Evolutionary conservation across 1,284 basidiomycete species (phyloP).

Genomic region (Boletus mariae): DNA sequence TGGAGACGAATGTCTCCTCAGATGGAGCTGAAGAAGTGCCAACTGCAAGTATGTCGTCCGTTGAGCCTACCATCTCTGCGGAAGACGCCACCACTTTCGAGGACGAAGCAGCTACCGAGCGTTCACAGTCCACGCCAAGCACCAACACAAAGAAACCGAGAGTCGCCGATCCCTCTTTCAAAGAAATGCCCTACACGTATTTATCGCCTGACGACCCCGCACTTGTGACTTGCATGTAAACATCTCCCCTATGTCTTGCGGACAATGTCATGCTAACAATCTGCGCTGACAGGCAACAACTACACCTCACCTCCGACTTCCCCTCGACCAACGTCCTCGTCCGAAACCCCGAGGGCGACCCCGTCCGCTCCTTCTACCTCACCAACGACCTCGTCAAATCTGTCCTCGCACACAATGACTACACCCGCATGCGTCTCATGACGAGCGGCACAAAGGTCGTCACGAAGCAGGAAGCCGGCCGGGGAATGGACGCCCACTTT

Average conservation of each 20-base stretch:
- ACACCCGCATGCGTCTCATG: slow-evolving; percentile 81
- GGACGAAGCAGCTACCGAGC: slow-evolving; percentile 8
- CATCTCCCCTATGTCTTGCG: not conserved
- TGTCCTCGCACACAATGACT: slow-evolving; percentile 82
- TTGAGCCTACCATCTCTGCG: slow-evolving; percentile 2
- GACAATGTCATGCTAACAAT: not conserved
- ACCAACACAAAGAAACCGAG: slow-evolving; percentile 16
- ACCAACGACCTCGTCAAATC: slow-evolving; percentile 82
- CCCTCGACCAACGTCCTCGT: slow-evolving; percentile 79
- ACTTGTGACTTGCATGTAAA: slow-evolving; percentile 65
- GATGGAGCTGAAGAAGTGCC: slow-evolving; percentile 5
- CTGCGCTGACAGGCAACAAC: slow-evolving; percentile 53
- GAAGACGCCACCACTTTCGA: slow-evolving; percentile 14
- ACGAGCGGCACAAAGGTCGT: slow-evolving; percentile 89
- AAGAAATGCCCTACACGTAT: slow-evolving; percentile 89
- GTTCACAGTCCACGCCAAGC: not conserved
- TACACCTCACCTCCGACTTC: slow-evolving; percentile 73
- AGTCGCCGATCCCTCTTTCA: slow-evolving; percentile 58
- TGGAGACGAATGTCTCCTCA: slow-evolving; percentile 28
- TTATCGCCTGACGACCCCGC: slow-evolving; percentile 69
- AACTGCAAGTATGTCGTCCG: slow-evolving; percentile 16
- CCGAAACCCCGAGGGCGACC: slow-evolving; percentile 79
- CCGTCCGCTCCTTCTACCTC: slow-evolving; percentile 84
- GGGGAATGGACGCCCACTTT: slow-evolving; percentile 59
- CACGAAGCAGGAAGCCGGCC: slow-evolving; percentile 61